Base-by-base conservation (phyloP, 495 filamentous ascomycete genomes). In the Penicillium flavigenum region DNA sequence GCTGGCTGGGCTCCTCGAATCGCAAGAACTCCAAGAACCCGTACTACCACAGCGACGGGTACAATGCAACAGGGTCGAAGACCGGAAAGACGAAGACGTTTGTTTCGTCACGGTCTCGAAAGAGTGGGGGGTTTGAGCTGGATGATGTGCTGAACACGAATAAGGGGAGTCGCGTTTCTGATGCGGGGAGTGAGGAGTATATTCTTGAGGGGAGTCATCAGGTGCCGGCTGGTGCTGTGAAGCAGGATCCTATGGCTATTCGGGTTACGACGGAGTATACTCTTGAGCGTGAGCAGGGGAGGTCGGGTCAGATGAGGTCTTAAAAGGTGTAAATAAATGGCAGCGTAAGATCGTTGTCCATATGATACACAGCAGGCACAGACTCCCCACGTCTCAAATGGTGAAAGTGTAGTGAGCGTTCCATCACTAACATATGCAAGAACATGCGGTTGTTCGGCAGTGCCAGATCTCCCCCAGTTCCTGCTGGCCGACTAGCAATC, bases 1-100 rank as follows among this genome's bases (percentile, higher is more conserved):
- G 60, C 49, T 63, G 60, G 60, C 47, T 65, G 32, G 63, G 63
- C n/a, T 55, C 51, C 8, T 31, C 58, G 24, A 51, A 56, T 36
- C 58, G 48, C 57, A 51, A 51, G 20, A 38, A 43, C 34, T 54
- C 57, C 16, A 57, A 60, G 43, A 46, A 24, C 17, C 47, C 47
- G 0, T 63, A 57, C 41, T 46, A 63, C 32, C 51, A 49, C 17
- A 56, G 51, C 17, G 46, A 51, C 6, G 60, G 47, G 0, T 63
- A 59, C 31, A 63, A 63, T 38, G 36, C 47, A 2, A 52, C 56
- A 32, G 60, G 56, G 12, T 59, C 56, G 4, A 58, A 48, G 47
- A 51, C 56, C 2, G 55, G 55, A 12, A 57, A 57, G 47, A 57
- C 55, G 17, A 57, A 54, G 50, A 54, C 57, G 11, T 59, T 59